phyloP scores from a whole-genome alignment of 805 yeast genomes.

The Komagataella pastoris region DNA sequence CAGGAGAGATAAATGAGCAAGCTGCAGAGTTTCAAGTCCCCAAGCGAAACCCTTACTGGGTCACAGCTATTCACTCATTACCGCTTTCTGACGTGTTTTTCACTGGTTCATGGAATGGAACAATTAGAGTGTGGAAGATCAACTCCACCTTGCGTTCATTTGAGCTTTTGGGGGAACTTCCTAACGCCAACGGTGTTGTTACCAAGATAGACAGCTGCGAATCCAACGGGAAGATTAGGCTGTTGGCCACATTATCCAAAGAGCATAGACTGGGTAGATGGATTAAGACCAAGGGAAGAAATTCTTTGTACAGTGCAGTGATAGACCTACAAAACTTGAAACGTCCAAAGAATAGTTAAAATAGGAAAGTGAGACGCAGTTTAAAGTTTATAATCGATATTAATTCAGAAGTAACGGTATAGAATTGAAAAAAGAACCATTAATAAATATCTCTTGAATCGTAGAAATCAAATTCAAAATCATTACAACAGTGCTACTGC shows the following conservation, averaged over 20 bases:
- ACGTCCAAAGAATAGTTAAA: neutral
- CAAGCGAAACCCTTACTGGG: conserved; percentile 67
- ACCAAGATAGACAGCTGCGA: conserved; percentile 42
- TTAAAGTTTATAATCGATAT: conserved; percentile 1
- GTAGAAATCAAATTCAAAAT: neutral
- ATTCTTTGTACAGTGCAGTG: conserved; percentile 50
- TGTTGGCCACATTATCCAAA: conserved; percentile 61
- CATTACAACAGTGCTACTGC: conserved; percentile 22
- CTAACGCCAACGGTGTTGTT: conserved; percentile 56
- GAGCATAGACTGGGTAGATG: conserved; percentile 89
- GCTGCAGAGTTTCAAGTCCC: conserved; percentile 43
- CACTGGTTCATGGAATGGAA: conserved; percentile 83
- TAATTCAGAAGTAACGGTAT: neutral
- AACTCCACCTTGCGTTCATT: conserved; percentile 52
- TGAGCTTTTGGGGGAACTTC: conserved; percentile 37
- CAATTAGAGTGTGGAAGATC: conserved; percentile 66
- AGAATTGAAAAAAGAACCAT: neutral
- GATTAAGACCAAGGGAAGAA: conserved; percentile 49
- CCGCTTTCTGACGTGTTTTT: conserved; percentile 79
- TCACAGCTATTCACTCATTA: conserved; percentile 67
- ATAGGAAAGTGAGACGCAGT: neutral
- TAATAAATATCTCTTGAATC: neutral
- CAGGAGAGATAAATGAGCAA: conserved; percentile 30
- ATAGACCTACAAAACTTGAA: conserved; percentile 17
- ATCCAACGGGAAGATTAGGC: conserved; percentile 35